Percentiles rank a stretch among this genome's conserved stretches.
phyloP scores from a whole-genome alignment of 805 yeast species.

The Saccharomycopsis fermentans region DNA sequence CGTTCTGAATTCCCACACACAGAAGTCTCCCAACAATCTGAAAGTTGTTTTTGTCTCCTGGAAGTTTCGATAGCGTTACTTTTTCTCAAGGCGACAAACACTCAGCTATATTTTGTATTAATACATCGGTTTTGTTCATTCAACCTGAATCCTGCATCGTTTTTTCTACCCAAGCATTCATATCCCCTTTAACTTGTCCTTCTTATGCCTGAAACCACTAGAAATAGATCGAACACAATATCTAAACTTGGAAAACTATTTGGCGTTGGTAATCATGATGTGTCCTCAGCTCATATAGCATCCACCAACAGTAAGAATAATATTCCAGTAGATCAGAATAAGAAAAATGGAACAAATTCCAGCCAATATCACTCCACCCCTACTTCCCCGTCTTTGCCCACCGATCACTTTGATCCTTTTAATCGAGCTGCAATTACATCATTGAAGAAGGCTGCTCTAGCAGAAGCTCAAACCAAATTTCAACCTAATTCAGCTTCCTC shows the following conservation, averaged over 20 bases:
- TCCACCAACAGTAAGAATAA: neutral
- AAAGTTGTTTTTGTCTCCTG: no score
- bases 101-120: no score
- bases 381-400: neutral
- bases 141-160: neutral
- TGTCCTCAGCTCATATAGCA: conserved; percentile 1
- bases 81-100: no score
- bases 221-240: conserved; percentile 23
- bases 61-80: no score
- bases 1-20: no score
- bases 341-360: neutral
- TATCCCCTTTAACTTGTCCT: neutral
- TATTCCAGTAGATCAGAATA: neutral
- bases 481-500: neutral
- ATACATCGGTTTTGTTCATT: neutral
- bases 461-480: neutral
- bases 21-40: no score
- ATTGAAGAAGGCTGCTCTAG: neutral
- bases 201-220: conserved; percentile 16
- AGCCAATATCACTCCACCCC: neutral
- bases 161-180: no score
- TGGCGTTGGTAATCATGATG: conserved; percentile 18
- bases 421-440: neutral
- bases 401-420: neutral
- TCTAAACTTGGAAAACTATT: conserved; percentile 25